Evolutionary conservation across 306 rosid species (phyloP), one percentile per base, ranked within the genome.

Genomic region (Fragaria nilgerrensis): DNA sequence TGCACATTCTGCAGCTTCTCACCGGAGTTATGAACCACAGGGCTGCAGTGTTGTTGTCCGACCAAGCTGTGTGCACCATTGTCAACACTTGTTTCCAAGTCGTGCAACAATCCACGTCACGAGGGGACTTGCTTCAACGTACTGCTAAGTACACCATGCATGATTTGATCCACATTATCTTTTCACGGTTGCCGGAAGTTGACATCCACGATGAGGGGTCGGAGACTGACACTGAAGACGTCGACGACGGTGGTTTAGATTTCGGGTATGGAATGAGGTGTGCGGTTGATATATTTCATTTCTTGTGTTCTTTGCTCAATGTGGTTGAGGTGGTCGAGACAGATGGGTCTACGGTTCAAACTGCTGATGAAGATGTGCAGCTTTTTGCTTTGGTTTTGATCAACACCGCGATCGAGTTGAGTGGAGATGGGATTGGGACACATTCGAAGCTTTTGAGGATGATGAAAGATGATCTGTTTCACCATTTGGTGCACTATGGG

Each of bases 401-500:
- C 17, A 95, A 92, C 65, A 85, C 97, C 0, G 94, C 99, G 0
- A 77, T 95, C 1, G 97, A 92, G 72, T 70, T 90, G 76, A 88
- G 97, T 47, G 97, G 97, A 12, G 97, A 95, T 74, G 87, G 56
- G 65, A 92, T 95, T 2, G 92, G 91, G 34, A 84, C 50, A 73
- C 96, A 95, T 81, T 90, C 96, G 0, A 90, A 85, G 89, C 85
- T 95, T 22, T 84, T 92, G 88, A 88, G 96, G 72, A 90, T 95
- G 99, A 85, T 92, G 43, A 93, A 91, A 78, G 97, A 95, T 72
- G 97, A 95, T 39, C 75, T 95, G 39, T 91, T 92, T 79, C 97
- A 95, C 75, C 99, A 95, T 85, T 85, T 95, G 87, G 90, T 95
- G 70, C 86, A 92, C 66, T 92, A 90, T 52, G 99, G 97, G 2